Evolutionary conservation across 257 asterid genomes (phyloP), one percentile per base, ranked within the genome.

Genomic region (Petrea volubilis): DNA sequence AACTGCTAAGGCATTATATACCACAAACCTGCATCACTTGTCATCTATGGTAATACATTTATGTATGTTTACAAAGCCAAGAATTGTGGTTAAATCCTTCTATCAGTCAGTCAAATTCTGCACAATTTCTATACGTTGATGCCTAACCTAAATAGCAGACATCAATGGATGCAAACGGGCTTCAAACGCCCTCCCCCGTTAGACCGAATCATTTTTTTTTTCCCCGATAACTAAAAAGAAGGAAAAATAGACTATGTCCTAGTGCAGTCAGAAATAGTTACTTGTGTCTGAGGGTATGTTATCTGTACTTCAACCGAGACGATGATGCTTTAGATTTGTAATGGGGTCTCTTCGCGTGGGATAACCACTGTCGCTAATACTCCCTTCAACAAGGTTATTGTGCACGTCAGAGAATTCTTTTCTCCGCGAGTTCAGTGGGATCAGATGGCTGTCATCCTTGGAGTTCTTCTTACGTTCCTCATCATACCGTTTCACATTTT

Each of bases 391-490:
- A 47, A 84, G 79, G 74, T 84, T 85, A 33, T 88, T 91, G 14
- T 78, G 87, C 72, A 79, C 91, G 44, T 91, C 96, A 12, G 89
- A 81, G 82, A 94, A 91, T 76, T 91, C 99, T 52, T 70, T 71
- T 0, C 72, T 70, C 79, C 90, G 72, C 6, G 96, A 81, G 74
- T 83, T 85, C 73, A 94, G 80, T n/a, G 97, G 97, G 52, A 89
- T 88, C 4, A 94, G 84, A 78, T 80, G 80, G 75, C 93, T 88
- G 65, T 94, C 99, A 62, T 94, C 99, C 80, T 90, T 90, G 15
- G 95, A 75, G 52, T 61, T 81, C 88, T 79, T 90, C 87, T 77
- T 84, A 59, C 70, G 81, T 78, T 84, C 85, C 78, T 95, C 95
- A 5, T 95, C 96, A 5, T 77, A 83, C 62, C 79, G 82, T 76